A percentile compares a stretch with the other conserved stretches of the same genome.
These are phyloP conservation scores for Miamiensis avidus DNA, from an alignment of 169 alveolate species.

Conservation along the genomic window DNA sequence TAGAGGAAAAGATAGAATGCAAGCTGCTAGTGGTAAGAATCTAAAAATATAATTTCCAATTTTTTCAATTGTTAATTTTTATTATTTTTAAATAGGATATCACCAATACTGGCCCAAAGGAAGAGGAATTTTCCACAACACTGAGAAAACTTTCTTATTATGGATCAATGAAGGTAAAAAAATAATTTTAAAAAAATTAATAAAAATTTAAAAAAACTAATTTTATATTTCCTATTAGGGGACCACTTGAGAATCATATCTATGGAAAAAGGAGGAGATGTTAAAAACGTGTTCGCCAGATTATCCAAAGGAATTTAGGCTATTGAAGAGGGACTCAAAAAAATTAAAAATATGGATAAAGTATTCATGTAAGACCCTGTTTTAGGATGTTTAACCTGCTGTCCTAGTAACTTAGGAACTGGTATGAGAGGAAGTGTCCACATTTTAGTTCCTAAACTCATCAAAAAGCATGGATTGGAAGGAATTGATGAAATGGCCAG, in stretches of 20 bases:
- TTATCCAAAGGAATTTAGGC: constrained; percentile 37
- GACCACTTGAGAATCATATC: constrained; percentile 64
- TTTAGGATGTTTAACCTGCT: constrained; percentile 50
- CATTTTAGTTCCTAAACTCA: constrained; percentile 38
- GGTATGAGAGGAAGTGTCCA: constrained; percentile 61
- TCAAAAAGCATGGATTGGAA: neutral
- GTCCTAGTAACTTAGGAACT: constrained; percentile 71
- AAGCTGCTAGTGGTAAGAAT: constrained; percentile 18
- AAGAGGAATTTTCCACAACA: constrained; percentile 60
- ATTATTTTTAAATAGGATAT: no score
- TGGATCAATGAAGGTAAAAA: constrained; percentile 79
- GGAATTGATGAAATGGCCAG: neutral
- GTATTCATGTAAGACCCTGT: constrained; percentile 42
- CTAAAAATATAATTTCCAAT: neutral
- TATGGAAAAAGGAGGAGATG: constrained; percentile 64
- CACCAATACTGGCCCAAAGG: constrained; percentile 74
- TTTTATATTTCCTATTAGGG: no score
- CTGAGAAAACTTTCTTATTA: constrained; percentile 53
- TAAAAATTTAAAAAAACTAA: no score
- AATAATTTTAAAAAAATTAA: no score
- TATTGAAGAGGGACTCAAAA: constrained; percentile 45
- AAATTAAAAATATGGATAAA: neutral
- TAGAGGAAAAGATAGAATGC: constrained; percentile 42
- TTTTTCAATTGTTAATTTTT: neutral
- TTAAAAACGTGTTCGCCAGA: constrained; percentile 58